Conservation (phyloP, 768 basidiomycete species). For the Harrya chromipes region DNA sequence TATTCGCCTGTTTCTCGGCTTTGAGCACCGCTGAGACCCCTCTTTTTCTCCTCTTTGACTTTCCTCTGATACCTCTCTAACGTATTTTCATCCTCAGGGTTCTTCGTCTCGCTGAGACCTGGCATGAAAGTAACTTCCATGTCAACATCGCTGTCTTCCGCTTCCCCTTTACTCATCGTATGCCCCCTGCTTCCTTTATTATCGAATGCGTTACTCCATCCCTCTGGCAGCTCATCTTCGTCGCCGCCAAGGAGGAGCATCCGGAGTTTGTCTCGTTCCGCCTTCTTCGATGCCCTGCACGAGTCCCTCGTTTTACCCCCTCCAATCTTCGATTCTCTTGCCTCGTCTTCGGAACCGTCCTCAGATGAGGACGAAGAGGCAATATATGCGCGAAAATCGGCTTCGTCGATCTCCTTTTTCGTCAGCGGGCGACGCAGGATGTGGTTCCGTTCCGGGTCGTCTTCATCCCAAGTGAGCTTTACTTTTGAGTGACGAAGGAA, state of each 20-base stretch:
- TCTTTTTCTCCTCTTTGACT: conserved; percentile 84
- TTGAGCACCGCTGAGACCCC: conserved; percentile 78
- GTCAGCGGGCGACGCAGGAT: conserved; percentile 77
- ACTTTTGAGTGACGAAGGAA: conserved; percentile 97
- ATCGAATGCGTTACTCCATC: conserved; percentile 60
- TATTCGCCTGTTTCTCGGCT: conserved; percentile 67
- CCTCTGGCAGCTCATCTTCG: conserved; percentile 73
- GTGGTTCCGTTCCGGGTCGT: conserved; percentile 83
- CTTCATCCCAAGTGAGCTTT: conserved; percentile 97
- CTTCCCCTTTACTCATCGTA: conserved; percentile 11
- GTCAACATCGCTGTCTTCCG: conserved; percentile 52
- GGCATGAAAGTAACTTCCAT: conserved; percentile 97
- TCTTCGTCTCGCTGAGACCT: conserved; percentile 59
- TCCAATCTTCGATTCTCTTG: conserved; percentile 1
- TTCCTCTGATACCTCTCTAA: conserved; percentile 88
- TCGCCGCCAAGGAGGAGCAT: conserved; percentile 66
- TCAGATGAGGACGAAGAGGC: conserved; percentile 71
- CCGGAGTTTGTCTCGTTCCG: conserved; percentile 70
- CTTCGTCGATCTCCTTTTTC: conserved; percentile 85
- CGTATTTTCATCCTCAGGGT: conserved; percentile 74
- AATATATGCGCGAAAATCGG: conserved; percentile 80
- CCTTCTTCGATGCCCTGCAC: conserved; percentile 34
- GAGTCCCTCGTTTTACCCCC: conserved; percentile 8
- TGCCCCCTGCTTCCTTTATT: conserved; percentile 7
- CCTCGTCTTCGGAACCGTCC: conserved; percentile 39